phyloP scores from a whole-genome alignment of 352 stramenopile genomes.

The Phytophthora cactorum region DNA sequence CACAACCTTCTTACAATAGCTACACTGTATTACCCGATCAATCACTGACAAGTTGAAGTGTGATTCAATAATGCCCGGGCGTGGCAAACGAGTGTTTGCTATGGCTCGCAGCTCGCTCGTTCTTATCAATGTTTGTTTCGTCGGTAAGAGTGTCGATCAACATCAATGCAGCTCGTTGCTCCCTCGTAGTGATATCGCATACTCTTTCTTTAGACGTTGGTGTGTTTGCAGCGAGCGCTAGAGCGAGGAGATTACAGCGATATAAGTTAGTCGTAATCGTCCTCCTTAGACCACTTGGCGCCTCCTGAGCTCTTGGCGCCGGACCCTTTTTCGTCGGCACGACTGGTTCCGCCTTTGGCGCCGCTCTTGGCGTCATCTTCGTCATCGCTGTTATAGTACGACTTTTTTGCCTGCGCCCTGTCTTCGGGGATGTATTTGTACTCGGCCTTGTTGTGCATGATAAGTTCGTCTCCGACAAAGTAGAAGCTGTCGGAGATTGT shows the following conservation, averaged over 20 bases:
- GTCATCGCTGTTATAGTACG: slow-evolving; percentile 90
- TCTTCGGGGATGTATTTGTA: slow-evolving; percentile 95
- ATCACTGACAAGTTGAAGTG: no score
- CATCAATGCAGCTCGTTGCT: no score
- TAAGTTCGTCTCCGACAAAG: slow-evolving; percentile 95
- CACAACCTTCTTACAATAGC: not conserved
- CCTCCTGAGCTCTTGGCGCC: slow-evolving; percentile 39
- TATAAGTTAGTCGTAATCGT: slow-evolving; percentile 87
- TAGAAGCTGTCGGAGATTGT: slow-evolving; percentile 97
- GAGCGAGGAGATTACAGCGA: slow-evolving; percentile 15
- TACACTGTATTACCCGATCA: slow-evolving; percentile 10
- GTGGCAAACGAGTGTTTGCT: no score
- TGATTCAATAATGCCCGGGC: no score
- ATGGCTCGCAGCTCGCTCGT: no score
- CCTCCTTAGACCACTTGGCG: slow-evolving; percentile 92
- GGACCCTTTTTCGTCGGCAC: slow-evolving; percentile 68
- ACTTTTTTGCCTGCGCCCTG: slow-evolving; percentile 90
- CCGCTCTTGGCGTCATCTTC: slow-evolving; percentile 72
- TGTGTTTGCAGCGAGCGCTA: not conserved
- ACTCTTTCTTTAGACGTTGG: slow-evolving; percentile 4
- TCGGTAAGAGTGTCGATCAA: no score
- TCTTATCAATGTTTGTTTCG: no score
- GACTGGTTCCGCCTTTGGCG: slow-evolving; percentile 43
- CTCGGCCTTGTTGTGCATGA: slow-evolving; percentile 97
- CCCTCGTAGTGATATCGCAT: not conserved